Conservation (phyloP, 2,329 filamentous ascomycete species). For the Xylariaceae sp. region DNA sequence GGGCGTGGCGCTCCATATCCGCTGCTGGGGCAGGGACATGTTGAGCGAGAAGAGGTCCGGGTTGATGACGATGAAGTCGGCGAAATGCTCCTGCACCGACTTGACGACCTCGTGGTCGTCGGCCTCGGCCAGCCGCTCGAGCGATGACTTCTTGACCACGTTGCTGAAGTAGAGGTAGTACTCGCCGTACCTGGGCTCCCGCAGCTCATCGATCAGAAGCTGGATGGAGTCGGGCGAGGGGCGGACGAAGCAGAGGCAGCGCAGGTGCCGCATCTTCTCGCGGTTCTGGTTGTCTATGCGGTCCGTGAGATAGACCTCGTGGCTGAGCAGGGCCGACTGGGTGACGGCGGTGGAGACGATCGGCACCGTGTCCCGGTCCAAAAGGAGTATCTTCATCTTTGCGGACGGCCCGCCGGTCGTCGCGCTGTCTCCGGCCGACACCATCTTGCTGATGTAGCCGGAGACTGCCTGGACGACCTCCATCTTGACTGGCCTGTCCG, state of each 20-base stretch:
- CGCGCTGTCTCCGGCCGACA: constrained; percentile 71
- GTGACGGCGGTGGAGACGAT: constrained; percentile 95
- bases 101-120: constrained; percentile 98
- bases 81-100: constrained; percentile 89
- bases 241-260: constrained; percentile 87
- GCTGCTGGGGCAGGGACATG: constrained; percentile 64
- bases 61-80: constrained; percentile 92
- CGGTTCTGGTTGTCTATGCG: constrained; percentile 82
- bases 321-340: constrained; percentile 87
- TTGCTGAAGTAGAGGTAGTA: constrained; percentile 98
- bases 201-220: constrained; percentile 86
- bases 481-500: constrained; percentile 52
- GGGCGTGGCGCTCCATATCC: constrained; percentile 74
- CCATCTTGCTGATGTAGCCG: constrained; percentile 94
- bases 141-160: constrained; percentile 89
- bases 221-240: constrained; percentile 92
- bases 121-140: constrained; percentile 90
- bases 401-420: constrained; percentile 62
- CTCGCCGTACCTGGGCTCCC: constrained; percentile 95
- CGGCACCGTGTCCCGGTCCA: constrained; percentile 89
- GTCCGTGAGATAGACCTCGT: constrained; percentile 97
- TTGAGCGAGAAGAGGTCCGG: constrained; percentile 84
- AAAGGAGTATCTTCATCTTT: constrained; percentile 96
- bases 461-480: constrained; percentile 90
- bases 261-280: constrained; percentile 96